phyloP scores from a whole-genome alignment of 148 eudicot species.

The Dianthus caryophyllus region DNA sequence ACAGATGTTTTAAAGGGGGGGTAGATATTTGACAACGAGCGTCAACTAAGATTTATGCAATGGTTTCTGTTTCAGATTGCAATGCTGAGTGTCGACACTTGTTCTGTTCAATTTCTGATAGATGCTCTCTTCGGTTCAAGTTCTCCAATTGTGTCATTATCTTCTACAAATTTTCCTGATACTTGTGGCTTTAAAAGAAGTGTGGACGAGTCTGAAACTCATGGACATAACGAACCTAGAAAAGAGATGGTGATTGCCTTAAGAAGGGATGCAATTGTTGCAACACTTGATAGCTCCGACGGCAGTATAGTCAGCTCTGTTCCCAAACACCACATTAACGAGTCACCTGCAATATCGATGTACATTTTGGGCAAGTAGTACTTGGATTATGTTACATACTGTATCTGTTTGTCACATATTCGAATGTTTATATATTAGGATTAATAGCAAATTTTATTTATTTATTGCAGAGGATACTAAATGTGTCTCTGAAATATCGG shows the following conservation, averaged over 20 bases:
- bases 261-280: conserved; percentile 47
- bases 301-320: conserved; percentile 55
- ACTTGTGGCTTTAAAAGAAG: conserved; percentile 17
- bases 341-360: conserved; percentile 59
- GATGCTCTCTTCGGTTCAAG: conserved; percentile 45
- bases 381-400: neutral
- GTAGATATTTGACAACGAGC: neutral
- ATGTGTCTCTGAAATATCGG: conserved; percentile 40
- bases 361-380: conserved; percentile 70
- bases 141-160: conserved; percentile 52
- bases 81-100: conserved; percentile 54
- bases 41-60: conserved; percentile 12
- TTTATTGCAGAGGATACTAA: conserved; percentile 52
- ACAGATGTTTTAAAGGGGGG: neutral
- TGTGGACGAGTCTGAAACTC: conserved; percentile 37
- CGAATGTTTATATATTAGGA: conserved; percentile 8
- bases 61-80: conserved; percentile 55
- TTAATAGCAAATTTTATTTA: conserved; percentile 22
- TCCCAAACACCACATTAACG: conserved; percentile 31
- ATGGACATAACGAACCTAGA: conserved; percentile 29
- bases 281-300: conserved; percentile 47
- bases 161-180: conserved; percentile 34
- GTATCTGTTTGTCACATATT: conserved; percentile 2
- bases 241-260: conserved; percentile 47
- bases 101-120: conserved; percentile 57